phyloP scores from a whole-genome alignment of 257 asterid species.

The Sherardia arvensis region DNA sequence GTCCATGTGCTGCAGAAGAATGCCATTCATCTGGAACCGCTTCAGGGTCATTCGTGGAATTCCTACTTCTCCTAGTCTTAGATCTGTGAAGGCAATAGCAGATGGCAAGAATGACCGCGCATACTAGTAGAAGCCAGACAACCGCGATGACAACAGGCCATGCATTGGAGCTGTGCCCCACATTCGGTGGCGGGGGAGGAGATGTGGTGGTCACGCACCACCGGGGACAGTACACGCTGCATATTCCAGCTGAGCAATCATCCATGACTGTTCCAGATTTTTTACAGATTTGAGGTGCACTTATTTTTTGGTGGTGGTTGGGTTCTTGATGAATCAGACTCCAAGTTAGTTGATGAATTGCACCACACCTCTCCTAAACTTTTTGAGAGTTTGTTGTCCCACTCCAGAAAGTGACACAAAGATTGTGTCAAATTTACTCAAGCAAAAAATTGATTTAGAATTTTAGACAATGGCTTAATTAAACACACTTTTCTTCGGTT shows the following conservation, averaged over 20 bases:
- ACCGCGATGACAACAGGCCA: conserved; percentile 66
- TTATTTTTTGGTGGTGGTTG: conserved; percentile 27
- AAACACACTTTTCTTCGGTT: not conserved
- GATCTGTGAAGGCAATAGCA: conserved; percentile 68
- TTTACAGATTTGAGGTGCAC: not conserved
- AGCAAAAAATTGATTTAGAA: too few relatives aligned
- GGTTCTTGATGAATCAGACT: conserved; percentile 11
- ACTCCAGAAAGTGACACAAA: conserved; percentile 18
- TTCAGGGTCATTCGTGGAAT: conserved; percentile 1
- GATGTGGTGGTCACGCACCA: conserved; percentile 71
- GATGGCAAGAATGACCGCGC: conserved; percentile 53
- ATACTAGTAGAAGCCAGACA: conserved; percentile 49
- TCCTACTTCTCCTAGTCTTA: conserved; percentile 28
- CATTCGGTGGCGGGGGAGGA: conserved; percentile 50
- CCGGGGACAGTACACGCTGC: conserved; percentile 81
- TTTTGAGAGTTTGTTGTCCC: conserved; percentile 17
- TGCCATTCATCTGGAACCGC: conserved; percentile 36
- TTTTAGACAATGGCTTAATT: not conserved
- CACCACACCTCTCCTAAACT: conserved; percentile 11
- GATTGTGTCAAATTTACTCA: conserved; percentile 2
- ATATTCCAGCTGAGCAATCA: conserved; percentile 65
- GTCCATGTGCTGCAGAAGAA: conserved; percentile 30
- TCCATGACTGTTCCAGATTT: conserved; percentile 38
- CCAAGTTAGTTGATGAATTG: conserved; percentile 23
- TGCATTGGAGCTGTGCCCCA: conserved; percentile 31